Evolutionary conservation across 1,284 basidiomycete genomes (phyloP), one percentile per base, ranked within the genome.

Genomic region (Ceratobasidium sp.): DNA sequence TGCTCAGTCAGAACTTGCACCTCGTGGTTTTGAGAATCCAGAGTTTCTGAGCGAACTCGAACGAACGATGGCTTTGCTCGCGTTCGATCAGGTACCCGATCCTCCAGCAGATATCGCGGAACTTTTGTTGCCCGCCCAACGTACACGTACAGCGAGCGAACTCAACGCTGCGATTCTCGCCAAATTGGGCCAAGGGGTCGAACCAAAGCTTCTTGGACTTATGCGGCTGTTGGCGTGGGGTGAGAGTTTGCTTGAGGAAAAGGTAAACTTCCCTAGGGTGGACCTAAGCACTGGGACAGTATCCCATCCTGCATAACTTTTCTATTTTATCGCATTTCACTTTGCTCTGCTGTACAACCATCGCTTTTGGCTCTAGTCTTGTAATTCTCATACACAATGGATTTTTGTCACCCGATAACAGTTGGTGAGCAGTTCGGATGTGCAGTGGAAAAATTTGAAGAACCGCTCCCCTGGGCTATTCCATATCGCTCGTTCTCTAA

Each of bases 131-230:
- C 90, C 92, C 26, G 89, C 89, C 28, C 96, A 98, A 79, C 87
- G 97, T 34, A 87, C 94, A 86, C 92, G 92, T 82, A 97, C 96
- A 10, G 96, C 97, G 3, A 92, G 90, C 18, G 92, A 97, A 81
- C 89, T 99, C 77, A 99, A 99, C 79, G 91, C 94, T 0, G 96
- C 97, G 28, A 97, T 99, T 72, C 84, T 99, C 76, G 93, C 95
- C 76, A 92, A 90, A 78, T 85, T 96, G 76, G 92, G 94, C 75
- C 94, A 98, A 78, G 94, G 95, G 0, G 92, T 92, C 79, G 93
- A 97, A 78, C 93, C 96, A 55, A 98, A 97, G 82, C 82, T 98
- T 57, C 88, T 91, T 16, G 90, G 89, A n/a, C 80, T 99, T 76
- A 83, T 98, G 79, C 89, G 92, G 80, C 84, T 98, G 77, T 85